Conservation (phyloP, 768 basidiomycete genomes). For the Hypsizygus marmoreus region DNA sequence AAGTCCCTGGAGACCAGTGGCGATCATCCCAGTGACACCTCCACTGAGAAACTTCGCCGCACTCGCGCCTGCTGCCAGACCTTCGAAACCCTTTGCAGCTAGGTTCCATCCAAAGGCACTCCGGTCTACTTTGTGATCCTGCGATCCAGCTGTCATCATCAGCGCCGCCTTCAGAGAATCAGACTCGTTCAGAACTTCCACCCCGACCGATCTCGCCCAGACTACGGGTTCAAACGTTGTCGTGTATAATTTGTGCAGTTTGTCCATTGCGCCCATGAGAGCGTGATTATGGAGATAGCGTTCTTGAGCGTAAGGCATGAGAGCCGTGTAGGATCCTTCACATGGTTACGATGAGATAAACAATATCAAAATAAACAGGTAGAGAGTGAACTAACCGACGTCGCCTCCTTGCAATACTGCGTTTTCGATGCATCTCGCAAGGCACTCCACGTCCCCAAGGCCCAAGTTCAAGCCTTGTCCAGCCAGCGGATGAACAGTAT, state of each 20-base stretch:
- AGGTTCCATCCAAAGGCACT: constrained; percentile 31
- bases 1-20: constrained; percentile 30
- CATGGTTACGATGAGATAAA: not conserved
- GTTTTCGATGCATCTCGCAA: constrained; percentile 63
- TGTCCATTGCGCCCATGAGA: constrained; percentile 83
- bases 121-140: constrained; percentile 11
- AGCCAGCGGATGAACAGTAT: constrained; percentile 91
- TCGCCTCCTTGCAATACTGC: constrained; percentile 72
- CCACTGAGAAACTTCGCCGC: constrained; percentile 29
- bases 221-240: constrained; percentile 69
- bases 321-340: constrained; percentile 73
- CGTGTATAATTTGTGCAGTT: constrained; percentile 85
- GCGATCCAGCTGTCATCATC: constrained; percentile 77
- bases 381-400: constrained; percentile 57
- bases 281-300: constrained; percentile 88
- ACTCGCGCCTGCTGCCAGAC: constrained; percentile 35
- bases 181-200: constrained; percentile 91
- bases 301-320: constrained; percentile 75
- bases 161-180: constrained; percentile 79
- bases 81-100: constrained; percentile 50
- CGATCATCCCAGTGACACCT: constrained; percentile 29
- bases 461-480: constrained; percentile 97
- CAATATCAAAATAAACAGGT: not conserved
- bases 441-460: constrained; percentile 78
- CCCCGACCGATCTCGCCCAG: constrained; percentile 83